These are phyloP conservation scores for Schizophyllum commune DNA, from an alignment of 1,284 basidiomycete genomes.

Conservation along the genomic window DNA sequence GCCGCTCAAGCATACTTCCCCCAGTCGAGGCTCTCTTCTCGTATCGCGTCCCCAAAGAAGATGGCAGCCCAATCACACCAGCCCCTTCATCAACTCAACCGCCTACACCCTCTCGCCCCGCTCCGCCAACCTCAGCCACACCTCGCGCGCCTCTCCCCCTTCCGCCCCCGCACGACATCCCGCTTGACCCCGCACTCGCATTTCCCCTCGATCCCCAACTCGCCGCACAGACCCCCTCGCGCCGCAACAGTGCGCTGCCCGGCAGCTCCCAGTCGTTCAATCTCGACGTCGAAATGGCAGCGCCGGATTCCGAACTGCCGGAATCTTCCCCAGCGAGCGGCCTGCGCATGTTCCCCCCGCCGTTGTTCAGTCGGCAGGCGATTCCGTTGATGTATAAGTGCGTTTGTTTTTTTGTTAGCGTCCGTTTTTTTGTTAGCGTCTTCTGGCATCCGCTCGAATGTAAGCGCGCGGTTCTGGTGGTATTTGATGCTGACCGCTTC, in stretches of 20 bases:
- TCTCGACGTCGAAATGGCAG: too few relatives aligned
- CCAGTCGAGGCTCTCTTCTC: slow-evolving; percentile 66
- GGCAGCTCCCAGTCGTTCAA: too few relatives aligned
- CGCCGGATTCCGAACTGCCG: not conserved
- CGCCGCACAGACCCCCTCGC: too few relatives aligned
- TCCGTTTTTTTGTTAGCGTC: not conserved
- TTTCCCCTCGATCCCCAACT: slow-evolving; percentile 10
- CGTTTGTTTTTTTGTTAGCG: slow-evolving; percentile 12
- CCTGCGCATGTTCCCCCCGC: slow-evolving; percentile 73
- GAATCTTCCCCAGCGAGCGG: slow-evolving; percentile 14
- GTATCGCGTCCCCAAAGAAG: slow-evolving; percentile 61
- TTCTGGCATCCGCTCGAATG: not conserved
- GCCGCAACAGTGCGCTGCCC: too few relatives aligned
- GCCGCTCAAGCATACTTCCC: too few relatives aligned
- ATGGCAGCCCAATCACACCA: slow-evolving; percentile 42
- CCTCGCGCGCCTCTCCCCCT: too few relatives aligned
- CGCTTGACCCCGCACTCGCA: slow-evolving; percentile 32
- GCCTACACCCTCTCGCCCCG: not conserved
- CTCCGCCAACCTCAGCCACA: not conserved
- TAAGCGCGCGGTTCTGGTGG: too few relatives aligned
- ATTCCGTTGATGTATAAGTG: slow-evolving; percentile 78
- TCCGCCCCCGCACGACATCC: slow-evolving; percentile 13
- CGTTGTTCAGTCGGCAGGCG: slow-evolving; percentile 72
- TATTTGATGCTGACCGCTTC: not conserved
- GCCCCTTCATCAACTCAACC: slow-evolving; percentile 21